Conservation (phyloP, 768 basidiomycete species). For the Imleria badia region DNA sequence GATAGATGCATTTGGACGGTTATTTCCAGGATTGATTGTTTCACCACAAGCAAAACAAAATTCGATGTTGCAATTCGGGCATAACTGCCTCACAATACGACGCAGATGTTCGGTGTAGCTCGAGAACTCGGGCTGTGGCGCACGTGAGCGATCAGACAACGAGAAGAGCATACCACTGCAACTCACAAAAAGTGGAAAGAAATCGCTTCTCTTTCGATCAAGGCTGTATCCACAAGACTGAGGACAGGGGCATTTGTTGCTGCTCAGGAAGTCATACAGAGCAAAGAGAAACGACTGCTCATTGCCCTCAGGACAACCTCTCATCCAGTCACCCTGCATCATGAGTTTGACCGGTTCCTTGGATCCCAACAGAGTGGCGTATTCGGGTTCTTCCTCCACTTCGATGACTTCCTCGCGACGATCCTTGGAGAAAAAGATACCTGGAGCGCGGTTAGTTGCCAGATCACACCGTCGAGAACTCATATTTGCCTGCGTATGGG, state of each 20-base stretch:
- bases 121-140: constrained; percentile 64
- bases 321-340: constrained; percentile 95
- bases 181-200: constrained; percentile 82
- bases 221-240: constrained; percentile 67
- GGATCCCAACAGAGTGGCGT: constrained; percentile 40
- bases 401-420: constrained; percentile 90
- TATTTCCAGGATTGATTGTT: constrained; percentile 46
- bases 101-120: constrained; percentile 66
- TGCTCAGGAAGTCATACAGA: constrained; percentile 72
- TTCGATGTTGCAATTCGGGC: constrained; percentile 57
- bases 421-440: constrained; percentile 95
- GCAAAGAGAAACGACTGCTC: constrained; percentile 89
- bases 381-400: constrained; percentile 77
- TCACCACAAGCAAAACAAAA: constrained; percentile 82
- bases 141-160: constrained; percentile 10
- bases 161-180: neutral
- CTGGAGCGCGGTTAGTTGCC: constrained; percentile 37
- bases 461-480: neutral
- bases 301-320: constrained; percentile 90
- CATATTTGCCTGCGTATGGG: constrained; percentile 75
- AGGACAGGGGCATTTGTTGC: constrained; percentile 67
- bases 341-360: constrained; percentile 61
- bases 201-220: constrained; percentile 67
- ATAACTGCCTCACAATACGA: constrained; percentile 56
- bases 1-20: constrained; percentile 42